Conservation (phyloP, 139 green algal genomes). For the Chlorella sp. region DNA sequence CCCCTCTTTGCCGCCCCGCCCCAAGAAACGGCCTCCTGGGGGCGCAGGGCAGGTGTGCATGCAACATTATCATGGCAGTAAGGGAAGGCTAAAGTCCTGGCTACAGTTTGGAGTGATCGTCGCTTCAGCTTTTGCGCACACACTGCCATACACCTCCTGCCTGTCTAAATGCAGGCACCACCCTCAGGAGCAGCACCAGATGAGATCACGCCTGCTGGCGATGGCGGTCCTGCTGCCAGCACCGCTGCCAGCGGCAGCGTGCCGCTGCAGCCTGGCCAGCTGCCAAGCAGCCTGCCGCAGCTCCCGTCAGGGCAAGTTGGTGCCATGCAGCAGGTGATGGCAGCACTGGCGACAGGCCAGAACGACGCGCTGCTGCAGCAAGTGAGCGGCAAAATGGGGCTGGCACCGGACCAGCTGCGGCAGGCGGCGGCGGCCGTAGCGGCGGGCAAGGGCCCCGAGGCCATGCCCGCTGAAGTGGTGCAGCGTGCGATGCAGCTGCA, state of each 20-base stretch:
- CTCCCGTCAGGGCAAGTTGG: neutral
- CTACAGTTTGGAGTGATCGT: no score
- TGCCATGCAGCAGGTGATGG: slow-evolving; percentile 27
- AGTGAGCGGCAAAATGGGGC: slow-evolving; percentile 29
- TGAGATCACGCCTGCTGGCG: slow-evolving; percentile 7
- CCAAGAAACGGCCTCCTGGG: no score
- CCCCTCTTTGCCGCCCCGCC: no score
- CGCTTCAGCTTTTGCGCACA: no score
- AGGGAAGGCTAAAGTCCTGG: no score
- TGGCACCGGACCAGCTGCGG: slow-evolving; percentile 18
- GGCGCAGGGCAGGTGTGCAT: no score
- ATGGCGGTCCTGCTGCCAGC: neutral
- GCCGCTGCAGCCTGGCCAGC: neutral
- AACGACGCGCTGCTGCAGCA: neutral
- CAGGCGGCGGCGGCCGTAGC: slow-evolving; percentile 10
- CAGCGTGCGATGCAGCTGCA: slow-evolving; percentile 34
- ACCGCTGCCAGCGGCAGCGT: neutral
- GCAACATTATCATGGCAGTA: no score
- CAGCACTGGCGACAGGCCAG: neutral
- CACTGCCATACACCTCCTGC: no score
- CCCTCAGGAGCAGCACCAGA: no score
- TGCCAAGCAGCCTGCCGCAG: neutral
- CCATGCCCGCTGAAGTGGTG: slow-evolving; percentile 21
- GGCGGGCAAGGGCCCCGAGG: neutral
- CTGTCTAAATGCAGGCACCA: no score